phyloP scores from a whole-genome alignment of 192 early-diverging fungal species.

The Coemansia sp. region DNA sequence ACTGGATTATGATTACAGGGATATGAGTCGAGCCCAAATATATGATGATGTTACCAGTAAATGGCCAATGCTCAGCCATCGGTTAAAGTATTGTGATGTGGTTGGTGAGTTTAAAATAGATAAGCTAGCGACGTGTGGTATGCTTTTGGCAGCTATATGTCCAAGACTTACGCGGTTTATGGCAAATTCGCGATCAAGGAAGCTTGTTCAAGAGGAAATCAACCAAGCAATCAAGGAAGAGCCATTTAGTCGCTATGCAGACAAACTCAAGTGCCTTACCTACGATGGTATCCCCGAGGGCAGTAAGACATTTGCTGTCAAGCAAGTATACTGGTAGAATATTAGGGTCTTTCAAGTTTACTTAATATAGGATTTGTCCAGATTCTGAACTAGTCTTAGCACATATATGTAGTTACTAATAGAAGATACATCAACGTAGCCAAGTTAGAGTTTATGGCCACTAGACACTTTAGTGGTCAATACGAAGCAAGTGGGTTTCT shows the following conservation, averaged over 20 bases:
- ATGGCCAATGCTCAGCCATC: background rate
- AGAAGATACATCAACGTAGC: too few species aligned
- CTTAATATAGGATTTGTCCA: too few species aligned
- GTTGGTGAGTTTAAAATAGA: background rate
- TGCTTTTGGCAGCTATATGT: background rate
- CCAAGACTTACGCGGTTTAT: background rate
- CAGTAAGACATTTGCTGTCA: background rate
- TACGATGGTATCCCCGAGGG: background rate
- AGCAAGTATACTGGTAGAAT: background rate
- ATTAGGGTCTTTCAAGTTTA: too few species aligned
- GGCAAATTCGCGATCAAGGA: background rate
- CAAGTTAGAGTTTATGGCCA: too few species aligned
- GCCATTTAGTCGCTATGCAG: background rate
- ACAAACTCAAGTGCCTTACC: background rate
- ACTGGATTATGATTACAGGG: background rate
- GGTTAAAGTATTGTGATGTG: background rate
- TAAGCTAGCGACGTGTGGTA: background rate
- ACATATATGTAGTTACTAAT: too few species aligned
- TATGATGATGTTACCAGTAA: background rate
- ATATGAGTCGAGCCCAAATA: background rate
- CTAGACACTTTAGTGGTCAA: too few species aligned
- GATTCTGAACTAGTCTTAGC: background rate
- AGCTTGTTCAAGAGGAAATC: background rate
- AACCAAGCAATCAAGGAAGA: background rate
- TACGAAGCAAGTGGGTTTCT: too few species aligned